These are phyloP conservation scores for Dalbergia cochinchinensis DNA, from an alignment of 306 rosid species.

Conservation along the genomic window DNA sequence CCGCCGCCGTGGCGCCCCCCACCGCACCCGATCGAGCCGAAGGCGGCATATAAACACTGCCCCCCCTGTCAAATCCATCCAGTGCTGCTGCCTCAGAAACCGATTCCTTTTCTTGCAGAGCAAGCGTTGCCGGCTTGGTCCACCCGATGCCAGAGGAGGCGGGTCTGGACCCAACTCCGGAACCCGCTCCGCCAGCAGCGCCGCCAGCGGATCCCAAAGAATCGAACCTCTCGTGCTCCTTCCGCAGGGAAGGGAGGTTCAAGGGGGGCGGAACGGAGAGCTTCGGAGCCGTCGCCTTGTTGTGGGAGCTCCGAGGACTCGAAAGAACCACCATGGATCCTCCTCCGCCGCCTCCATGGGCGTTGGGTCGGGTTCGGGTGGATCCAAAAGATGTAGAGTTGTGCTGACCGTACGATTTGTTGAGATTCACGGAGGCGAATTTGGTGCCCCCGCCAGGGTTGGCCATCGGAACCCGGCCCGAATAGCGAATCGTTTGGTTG, in stretches of 20 bases:
- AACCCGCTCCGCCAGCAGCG: conserved; percentile 64
- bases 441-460: conserved; percentile 74
- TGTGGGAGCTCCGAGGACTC: conserved; percentile 92
- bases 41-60: conserved; percentile 69
- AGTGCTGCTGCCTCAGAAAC: conserved; percentile 42
- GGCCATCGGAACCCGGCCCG: conserved; percentile 67
- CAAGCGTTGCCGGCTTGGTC: conserved; percentile 71
- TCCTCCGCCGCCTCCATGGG: conserved; percentile 48
- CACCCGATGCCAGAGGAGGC: conserved; percentile 86
- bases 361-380: conserved; percentile 60
- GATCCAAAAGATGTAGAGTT: conserved; percentile 59
- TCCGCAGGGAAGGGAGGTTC: conserved; percentile 89
- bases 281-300: conserved; percentile 79
- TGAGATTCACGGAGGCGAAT: conserved; percentile 92
- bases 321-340: conserved; percentile 85
- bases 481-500: conserved; percentile 47
- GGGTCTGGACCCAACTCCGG: conserved; percentile 82
- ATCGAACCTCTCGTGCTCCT: conserved; percentile 91
- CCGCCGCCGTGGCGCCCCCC: conserved; percentile 36
- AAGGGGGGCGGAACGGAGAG: conserved; percentile 99
- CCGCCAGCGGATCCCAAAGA: conserved; percentile 75
- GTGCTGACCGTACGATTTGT: conserved; percentile 93
- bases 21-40: conserved; percentile 61
- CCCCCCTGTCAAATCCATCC: conserved; percentile 61
- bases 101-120: conserved; percentile 64